Base-by-base conservation (phyloP, 1,139 yeast genomes). In the Saccharomyces uvarum region DNA sequence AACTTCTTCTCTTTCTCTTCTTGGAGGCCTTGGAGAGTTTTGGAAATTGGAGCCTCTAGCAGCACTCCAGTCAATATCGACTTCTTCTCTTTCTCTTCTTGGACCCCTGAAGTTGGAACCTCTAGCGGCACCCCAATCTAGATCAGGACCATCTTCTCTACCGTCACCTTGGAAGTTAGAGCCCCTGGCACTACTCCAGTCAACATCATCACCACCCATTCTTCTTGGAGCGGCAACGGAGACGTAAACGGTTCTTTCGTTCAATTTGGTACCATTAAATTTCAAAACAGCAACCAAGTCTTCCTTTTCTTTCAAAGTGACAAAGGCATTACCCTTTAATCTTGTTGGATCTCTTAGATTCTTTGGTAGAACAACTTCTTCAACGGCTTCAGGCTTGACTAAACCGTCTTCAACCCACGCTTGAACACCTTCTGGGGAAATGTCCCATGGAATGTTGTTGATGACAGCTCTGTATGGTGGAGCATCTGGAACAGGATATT, bases 391-490 rank as follows among this genome's bases (percentile, higher is more conserved):
- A 48, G 79, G 77, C 51, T 79, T 76, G 50, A 79, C 80, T 72
- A 86, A 74, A 66, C 83, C 81, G 66, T 79, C 81, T 63, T 81
- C 85, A 59, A 91, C 83, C 75, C 88, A 86, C 50, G 81, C 81
- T 54, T 73, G 75, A 58, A 93, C 77, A 49, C 77, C 81, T 41
- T 77, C 82, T 70, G 91, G 97, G 55, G 77, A 73, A 49, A 82
- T 80, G 61, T 87, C 93, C 84, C 89, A 88, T 57, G 97, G 90
- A 69, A 95, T 80, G 73, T 91, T 90, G 68, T 83, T 82, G 63
- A 93, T 79, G 72, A 90, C 82, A 21, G 97, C 97, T 67, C 88
- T 86, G 77, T 74, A 95, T 54, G 99, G 99, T 31, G 97, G 91
- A 54, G 76, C 79, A 66, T 90, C 95, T 51, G 99, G 99, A 59